A percentile compares a stretch with the other conserved stretches of the same genome.
phyloP scores from a whole-genome alignment of 805 yeast species.

The Yarrowia phangngaensis region DNA sequence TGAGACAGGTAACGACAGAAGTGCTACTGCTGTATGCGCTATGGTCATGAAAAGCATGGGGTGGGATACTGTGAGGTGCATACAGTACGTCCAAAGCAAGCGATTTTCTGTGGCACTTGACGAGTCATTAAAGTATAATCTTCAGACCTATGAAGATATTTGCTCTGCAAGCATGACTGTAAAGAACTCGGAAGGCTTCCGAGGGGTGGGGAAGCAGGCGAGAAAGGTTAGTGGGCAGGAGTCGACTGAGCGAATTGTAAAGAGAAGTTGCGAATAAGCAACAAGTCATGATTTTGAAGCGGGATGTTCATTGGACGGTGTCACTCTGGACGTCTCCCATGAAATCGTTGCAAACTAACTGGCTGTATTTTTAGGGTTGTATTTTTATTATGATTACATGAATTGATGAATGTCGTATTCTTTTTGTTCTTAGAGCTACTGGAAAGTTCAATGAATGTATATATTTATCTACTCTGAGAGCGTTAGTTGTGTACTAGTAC shows the following conservation, averaged over 20 bases:
- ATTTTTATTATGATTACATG: no score
- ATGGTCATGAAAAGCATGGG: constrained; percentile 34
- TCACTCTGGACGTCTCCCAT: no score
- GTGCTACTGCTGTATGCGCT: constrained; percentile 38
- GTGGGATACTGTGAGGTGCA: constrained; percentile 30
- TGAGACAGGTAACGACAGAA: constrained; percentile 39
- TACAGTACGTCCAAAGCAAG: constrained; percentile 37
- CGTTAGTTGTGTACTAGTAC: no score
- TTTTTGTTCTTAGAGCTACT: no score
- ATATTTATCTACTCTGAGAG: no score
- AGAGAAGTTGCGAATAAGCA: constrained; percentile 4
- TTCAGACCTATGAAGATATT: constrained; percentile 32
- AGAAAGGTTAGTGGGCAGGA: constrained; percentile 6
- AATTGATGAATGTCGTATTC: no score
- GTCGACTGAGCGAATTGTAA: not conserved
- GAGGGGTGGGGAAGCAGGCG: constrained; percentile 3
- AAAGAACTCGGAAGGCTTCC: constrained; percentile 1
- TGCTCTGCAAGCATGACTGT: constrained; percentile 24
- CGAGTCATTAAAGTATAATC: constrained; percentile 32
- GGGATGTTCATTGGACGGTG: no score
- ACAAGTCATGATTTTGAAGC: no score
- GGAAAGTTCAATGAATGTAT: no score
- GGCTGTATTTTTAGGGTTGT: no score
- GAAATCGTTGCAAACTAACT: no score
- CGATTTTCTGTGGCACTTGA: constrained; percentile 36